Evolutionary conservation across 805 yeast genomes (phyloP).

Genomic region (Starmerella tilneyi): DNA sequence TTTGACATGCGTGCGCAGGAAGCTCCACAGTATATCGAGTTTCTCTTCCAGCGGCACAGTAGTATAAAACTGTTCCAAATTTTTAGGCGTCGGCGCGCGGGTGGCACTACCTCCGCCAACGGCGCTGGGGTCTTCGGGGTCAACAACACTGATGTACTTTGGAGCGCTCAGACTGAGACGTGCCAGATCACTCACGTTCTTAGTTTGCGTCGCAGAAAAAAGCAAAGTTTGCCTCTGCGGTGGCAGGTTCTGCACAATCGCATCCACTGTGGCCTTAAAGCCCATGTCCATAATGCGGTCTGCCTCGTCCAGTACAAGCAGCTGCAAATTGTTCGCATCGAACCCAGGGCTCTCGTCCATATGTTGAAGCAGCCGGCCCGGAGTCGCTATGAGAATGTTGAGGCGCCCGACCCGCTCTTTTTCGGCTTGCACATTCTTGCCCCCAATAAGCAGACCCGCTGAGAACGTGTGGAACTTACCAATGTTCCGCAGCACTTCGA

Average conservation of each 20-base stretch:
- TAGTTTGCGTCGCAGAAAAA: slow-evolving; percentile 85
- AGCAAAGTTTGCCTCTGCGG: slow-evolving; percentile 71
- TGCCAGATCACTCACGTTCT: slow-evolving; percentile 71
- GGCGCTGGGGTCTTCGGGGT: slow-evolving; percentile 18
- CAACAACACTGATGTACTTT: slow-evolving; percentile 43
- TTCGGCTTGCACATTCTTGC: slow-evolving; percentile 76
- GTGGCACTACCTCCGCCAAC: slow-evolving; percentile 17
- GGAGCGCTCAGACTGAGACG: slow-evolving; percentile 63
- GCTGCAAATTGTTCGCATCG: slow-evolving; percentile 62
- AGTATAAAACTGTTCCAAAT: slow-evolving; percentile 74
- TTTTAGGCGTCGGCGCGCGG: slow-evolving; percentile 57
- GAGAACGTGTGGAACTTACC: slow-evolving; percentile 67
- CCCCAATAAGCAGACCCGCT: slow-evolving; percentile 89
- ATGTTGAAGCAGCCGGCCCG: slow-evolving; percentile 83
- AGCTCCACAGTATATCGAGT: slow-evolving; percentile 75
- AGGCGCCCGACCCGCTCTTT: slow-evolving; percentile 66
- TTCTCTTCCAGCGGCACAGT: slow-evolving; percentile 66
- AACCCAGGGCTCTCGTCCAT: slow-evolving; percentile 80
- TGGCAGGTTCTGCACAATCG: slow-evolving; percentile 67
- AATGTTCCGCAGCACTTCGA: slow-evolving; percentile 73
- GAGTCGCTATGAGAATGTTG: slow-evolving; percentile 81
- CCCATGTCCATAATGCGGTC: slow-evolving; percentile 93
- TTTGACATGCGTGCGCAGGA: slow-evolving; percentile 72
- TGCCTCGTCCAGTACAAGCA: slow-evolving; percentile 80
- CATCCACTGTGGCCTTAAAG: slow-evolving; percentile 70